Percentiles rank a stretch among this genome's conserved stretches.
phyloP scores from a whole-genome alignment of 352 stramenopile genomes.

The Globisporangium cystogenes region DNA sequence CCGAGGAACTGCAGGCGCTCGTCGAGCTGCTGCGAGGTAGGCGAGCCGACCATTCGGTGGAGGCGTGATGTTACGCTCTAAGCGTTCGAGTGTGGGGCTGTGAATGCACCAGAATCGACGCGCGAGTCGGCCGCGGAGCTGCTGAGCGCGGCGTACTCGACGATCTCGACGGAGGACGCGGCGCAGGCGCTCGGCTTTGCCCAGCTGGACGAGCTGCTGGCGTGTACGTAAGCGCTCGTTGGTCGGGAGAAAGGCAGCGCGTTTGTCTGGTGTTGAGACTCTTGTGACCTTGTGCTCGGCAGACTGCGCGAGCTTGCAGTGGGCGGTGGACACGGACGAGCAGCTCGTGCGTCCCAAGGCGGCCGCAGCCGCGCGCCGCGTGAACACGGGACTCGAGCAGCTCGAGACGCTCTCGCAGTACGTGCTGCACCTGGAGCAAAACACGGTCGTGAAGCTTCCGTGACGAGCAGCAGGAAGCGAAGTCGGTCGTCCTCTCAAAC shows the following conservation, averaged over 20 bases:
- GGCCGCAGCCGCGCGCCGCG: conserved; percentile 16
- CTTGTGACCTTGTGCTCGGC: not conserved
- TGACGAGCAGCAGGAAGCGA: conserved; percentile 9
- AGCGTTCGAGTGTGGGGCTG: not conserved
- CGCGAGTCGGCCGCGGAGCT: conserved; percentile 42
- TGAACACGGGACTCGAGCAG: conserved; percentile 36
- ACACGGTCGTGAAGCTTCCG: conserved; percentile 51
- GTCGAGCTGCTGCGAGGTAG: conserved; percentile 41
- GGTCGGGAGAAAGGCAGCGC: too few species aligned
- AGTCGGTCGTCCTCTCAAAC: too few species aligned
- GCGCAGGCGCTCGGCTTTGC: conserved; percentile 42
- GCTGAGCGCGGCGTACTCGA: conserved; percentile 58
- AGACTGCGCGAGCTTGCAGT: conserved; percentile 51
- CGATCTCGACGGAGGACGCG: conserved; percentile 40
- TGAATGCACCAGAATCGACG: conserved; percentile 34
- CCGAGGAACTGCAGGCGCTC: conserved; percentile 26
- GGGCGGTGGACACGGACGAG: conserved; percentile 29
- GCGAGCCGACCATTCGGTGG: not conserved
- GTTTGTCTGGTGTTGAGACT: too few species aligned
- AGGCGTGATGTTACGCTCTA: not conserved
- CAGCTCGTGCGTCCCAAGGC: conserved; percentile 46
- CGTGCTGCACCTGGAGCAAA: conserved; percentile 71
- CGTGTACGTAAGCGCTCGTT: conserved; percentile 31
- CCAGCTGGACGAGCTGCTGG: conserved; percentile 28
- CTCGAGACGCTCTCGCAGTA: conserved; percentile 61